Evolutionary conservation across 805 yeast genomes (phyloP), one percentile per base, ranked within the genome.

Genomic region (Yamadazyma akitaensis): DNA sequence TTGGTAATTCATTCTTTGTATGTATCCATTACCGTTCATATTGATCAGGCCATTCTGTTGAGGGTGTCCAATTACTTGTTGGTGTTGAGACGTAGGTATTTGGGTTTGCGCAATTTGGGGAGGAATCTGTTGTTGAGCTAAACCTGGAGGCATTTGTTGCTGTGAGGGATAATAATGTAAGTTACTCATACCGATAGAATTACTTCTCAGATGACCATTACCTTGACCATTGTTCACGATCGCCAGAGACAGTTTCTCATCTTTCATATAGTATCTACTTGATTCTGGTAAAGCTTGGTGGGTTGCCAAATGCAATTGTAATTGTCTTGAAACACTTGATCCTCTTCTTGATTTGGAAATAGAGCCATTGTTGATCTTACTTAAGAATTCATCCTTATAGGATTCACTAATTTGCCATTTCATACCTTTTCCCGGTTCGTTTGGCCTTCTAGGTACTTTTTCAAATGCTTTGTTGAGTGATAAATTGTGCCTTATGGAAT

Each of bases 391-490:
- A 38, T 82, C 83, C 58, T 85, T 84, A 63, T 86, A 92, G 40
- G 82, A 71, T 35, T 88, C 94, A 52, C 90, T 82, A 49, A 94
- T 91, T 68, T 90, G 95, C 99, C 99, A 94, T 68, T 94, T 94
- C 96, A 94, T 92, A 53, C 99, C 98, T 65, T 94, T 94, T 14
- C 99, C 99, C 0, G 98, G 97, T 68, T 94, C 98, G 64, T 89
- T 85, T 26, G 96, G 91, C 61, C 87, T 80, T 59, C 99, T 78
- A 35, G 98, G 97, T 18, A 92, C 97, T 68, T 94, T 94, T 60
- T 92, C 98, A 69, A 94, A 94, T 13, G 99, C 98, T 71, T 92
- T 94, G 66, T 92, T 94, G 56, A 92, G 75, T 11, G 97, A 89
- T 26, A 92, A 72, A 55, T 94, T 92, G 67, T 92, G 99, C 51